Conservation (phyloP, 2,329 filamentous ascomycete species). For the Neofusicoccum laricinum region DNA sequence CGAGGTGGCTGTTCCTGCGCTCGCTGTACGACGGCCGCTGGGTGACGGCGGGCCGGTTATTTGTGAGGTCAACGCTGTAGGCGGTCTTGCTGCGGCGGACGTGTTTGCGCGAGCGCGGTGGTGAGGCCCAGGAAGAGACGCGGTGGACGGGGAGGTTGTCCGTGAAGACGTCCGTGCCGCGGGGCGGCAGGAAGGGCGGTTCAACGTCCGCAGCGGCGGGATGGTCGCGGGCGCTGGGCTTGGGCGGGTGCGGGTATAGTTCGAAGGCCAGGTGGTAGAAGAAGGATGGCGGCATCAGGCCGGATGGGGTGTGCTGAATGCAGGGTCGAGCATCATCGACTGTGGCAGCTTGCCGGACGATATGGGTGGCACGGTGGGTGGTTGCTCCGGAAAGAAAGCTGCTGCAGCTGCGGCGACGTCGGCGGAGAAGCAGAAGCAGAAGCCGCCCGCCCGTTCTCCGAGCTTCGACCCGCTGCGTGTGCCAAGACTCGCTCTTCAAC, state of each 20-base stretch:
- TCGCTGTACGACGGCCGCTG: constrained; percentile 32
- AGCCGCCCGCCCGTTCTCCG: constrained; percentile 2
- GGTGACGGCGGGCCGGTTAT: not conserved
- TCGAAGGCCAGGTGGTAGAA: constrained; percentile 64
- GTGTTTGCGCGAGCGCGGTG: constrained; percentile 20
- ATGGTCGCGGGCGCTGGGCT: not conserved
- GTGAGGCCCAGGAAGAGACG: constrained; percentile 36
- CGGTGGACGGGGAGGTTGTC: constrained; percentile 43
- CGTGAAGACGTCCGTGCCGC: constrained; percentile 46
- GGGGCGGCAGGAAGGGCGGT: constrained; percentile 37
- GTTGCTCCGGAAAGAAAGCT: not conserved
- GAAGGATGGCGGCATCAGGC: constrained; percentile 49
- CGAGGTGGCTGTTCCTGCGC: constrained; percentile 32
- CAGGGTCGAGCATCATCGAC: not conserved
- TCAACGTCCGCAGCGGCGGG: constrained; percentile 1
- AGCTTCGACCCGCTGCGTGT: constrained; percentile 4
- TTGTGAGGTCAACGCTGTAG: constrained; percentile 27
- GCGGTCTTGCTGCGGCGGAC: constrained; percentile 21
- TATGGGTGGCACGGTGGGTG: not conserved
- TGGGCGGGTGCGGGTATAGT: constrained; percentile 46
- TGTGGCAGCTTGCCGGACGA: not conserved
- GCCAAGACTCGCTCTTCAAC: not conserved
- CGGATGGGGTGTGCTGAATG: not conserved
- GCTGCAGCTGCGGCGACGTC: not conserved
- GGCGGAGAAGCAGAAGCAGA: too few species aligned